Evolutionary conservation across 805 yeast genomes (phyloP), one percentile per base, ranked within the genome.

Genomic region (Helenozyma baotianmanensis): DNA sequence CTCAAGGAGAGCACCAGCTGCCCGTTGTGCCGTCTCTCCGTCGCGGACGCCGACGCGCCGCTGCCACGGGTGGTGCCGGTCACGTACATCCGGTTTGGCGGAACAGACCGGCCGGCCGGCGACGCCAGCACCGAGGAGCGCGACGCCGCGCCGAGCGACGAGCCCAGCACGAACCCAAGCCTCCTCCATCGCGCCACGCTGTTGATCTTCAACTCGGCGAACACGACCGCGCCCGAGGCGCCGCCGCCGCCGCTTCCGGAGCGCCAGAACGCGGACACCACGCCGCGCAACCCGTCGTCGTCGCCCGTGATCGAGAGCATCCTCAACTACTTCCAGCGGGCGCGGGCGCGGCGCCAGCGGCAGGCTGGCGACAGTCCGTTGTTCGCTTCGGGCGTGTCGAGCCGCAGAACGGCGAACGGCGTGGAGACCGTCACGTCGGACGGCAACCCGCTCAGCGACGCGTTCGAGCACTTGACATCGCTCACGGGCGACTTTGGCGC

Each of bases 21-120:
- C 54, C 98, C 98, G 0, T 59, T 90, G 29, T 90, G 98, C 54
- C 76, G 97, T 37, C 65, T 65, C 12, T 62, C 43, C 4, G 43
- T 43, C 13, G 45, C 38, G 2, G 47, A 43, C 9, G 18, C 35
- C 2, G 40, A 30, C 5, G 32, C 29, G 15, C 23, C 23, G n/a
- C 23, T 36, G 11, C 27, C 32, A 10, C 25, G 29, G 18, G n/a
- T n/a, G n/a, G 25, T 23, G 19, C 19, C 19, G 19, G 19, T 6
- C 7, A 17, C 14, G n/a, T 43, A 33, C 27, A 35, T 43, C 15
- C 32, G 48, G 6, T 39, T 43, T 21, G 21, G 35, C 7, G 32
- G 19, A 9, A 12, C 14, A 8, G 21, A n/a, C 9, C 19, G 8
- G 19, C 7, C 14, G 14, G 5, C 14, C 21, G 17, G 27, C 9